These are phyloP conservation scores for Barnettozyma siamensis DNA, from an alignment of 805 yeast species.

Conservation along the genomic window DNA sequence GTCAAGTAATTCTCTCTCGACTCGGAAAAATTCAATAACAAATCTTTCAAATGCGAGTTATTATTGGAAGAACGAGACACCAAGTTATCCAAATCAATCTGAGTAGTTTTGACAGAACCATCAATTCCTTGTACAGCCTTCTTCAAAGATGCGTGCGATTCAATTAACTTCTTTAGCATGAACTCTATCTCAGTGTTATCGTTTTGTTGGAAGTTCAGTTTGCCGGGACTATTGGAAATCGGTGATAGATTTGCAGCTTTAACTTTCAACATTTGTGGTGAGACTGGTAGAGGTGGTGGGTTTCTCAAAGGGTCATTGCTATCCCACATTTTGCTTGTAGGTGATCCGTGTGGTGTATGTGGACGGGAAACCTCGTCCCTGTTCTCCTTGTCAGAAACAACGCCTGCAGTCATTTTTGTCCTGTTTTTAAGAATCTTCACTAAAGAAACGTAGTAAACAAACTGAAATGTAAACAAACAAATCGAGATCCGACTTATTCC, in stretches of 20 bases:
- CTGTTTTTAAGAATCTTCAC: no score
- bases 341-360: conserved; percentile 10
- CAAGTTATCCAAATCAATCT: conserved; percentile 23
- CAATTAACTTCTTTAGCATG: conserved; percentile 24
- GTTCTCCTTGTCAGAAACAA: conserved; percentile 14
- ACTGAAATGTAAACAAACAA: neutral
- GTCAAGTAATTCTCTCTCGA: neutral
- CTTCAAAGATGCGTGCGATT: conserved; percentile 26
- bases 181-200: conserved; percentile 21
- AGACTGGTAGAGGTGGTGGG: conserved; percentile 37
- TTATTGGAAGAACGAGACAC: conserved; percentile 25
- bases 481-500: neutral
- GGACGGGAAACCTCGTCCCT: conserved; percentile 2
- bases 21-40: conserved; percentile 18
- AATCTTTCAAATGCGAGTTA: conserved; percentile 23
- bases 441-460: no score
- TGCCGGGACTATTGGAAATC: conserved; percentile 19
- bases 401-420: neutral
- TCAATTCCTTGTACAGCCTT: conserved; percentile 24
- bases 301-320: conserved; percentile 34
- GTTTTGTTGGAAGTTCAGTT: conserved; percentile 16
- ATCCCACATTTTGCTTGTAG: conserved; percentile 29
- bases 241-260: conserved; percentile 15
- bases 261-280: conserved; percentile 32
- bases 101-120: conserved; percentile 24